Conservation (phyloP, 1,284 basidiomycete species). For the Porogramme epimiltina region DNA sequence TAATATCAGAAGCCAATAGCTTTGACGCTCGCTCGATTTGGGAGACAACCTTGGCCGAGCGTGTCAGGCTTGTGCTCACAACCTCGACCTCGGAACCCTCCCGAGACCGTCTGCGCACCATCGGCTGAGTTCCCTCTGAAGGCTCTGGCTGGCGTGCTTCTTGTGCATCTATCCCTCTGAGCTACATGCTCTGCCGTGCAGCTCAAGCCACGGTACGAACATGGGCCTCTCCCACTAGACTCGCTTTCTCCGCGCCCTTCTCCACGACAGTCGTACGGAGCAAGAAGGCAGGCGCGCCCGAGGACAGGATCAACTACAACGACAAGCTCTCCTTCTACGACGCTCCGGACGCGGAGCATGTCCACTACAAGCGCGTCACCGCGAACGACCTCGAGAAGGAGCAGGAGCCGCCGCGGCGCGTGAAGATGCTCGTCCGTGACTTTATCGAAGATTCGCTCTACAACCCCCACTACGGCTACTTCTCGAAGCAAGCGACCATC, state of each 20-base stretch:
- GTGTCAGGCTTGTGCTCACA: too few relatives aligned
- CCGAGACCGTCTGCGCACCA: too few relatives aligned
- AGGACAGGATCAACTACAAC: slow-evolving; percentile 77
- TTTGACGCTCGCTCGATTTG: too few relatives aligned
- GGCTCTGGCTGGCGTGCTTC: too few relatives aligned
- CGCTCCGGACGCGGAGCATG: slow-evolving; percentile 46
- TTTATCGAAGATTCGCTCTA: slow-evolving; percentile 98
- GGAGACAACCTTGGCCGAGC: too few relatives aligned
- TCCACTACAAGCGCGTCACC: slow-evolving; percentile 68
- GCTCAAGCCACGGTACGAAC: slow-evolving; percentile 11
- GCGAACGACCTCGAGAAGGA: slow-evolving; percentile 69
- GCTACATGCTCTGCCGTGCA: slow-evolving; percentile 22
- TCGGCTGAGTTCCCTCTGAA: too few relatives aligned
- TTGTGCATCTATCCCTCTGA: too few relatives aligned
- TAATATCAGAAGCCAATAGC: too few relatives aligned
- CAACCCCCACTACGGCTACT: slow-evolving; percentile 98
- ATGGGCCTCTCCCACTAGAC: slow-evolving; percentile 5
- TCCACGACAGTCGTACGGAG: slow-evolving; percentile 5
- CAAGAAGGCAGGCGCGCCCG: slow-evolving; percentile 40
- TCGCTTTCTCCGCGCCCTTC: slow-evolving; percentile 8
- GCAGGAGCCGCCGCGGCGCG: slow-evolving; percentile 72
- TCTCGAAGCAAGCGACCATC: slow-evolving; percentile 89
- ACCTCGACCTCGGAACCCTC: too few relatives aligned
- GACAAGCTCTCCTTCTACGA: slow-evolving; percentile 50
- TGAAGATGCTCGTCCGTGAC: slow-evolving; percentile 95